Evolutionary conservation across 805 yeast genomes (phyloP).

Genomic region (Ogataea pini): DNA sequence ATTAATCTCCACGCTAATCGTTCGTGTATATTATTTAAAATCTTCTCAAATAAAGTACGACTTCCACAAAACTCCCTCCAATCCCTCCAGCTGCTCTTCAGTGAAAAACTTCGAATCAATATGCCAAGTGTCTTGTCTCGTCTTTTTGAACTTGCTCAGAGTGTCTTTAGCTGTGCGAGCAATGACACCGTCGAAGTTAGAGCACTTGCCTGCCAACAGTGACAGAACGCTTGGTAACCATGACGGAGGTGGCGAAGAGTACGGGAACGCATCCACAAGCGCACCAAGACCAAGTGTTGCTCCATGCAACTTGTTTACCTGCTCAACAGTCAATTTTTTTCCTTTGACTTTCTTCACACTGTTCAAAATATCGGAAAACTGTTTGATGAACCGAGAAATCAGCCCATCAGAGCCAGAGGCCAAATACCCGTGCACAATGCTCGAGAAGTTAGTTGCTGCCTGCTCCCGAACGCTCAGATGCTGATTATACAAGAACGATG

Average conservation of each 20-base stretch:
- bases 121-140: slow-evolving; percentile 96
- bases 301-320: slow-evolving; percentile 64
- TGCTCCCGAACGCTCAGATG: slow-evolving; percentile 75
- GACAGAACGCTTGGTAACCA: slow-evolving; percentile 84
- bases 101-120: slow-evolving; percentile 76
- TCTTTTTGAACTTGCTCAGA: slow-evolving; percentile 82
- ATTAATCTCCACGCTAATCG: too few relatives aligned
- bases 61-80: slow-evolving; percentile 93
- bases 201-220: slow-evolving; percentile 67
- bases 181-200: slow-evolving; percentile 71
- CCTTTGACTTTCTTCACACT: slow-evolving; percentile 31
- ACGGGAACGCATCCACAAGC: slow-evolving; percentile 85
- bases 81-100: slow-evolving; percentile 77
- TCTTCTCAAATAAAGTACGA: slow-evolving; percentile 68
- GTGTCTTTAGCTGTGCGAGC: slow-evolving; percentile 83
- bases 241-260: slow-evolving; percentile 82
- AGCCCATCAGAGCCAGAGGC: slow-evolving; percentile 46
- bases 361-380: slow-evolving; percentile 45
- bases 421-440: slow-evolving; percentile 68
- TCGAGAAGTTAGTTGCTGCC: slow-evolving; percentile 74
- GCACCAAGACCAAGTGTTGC: slow-evolving; percentile 90
- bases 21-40: background rate
- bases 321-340: slow-evolving; percentile 41
- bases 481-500: slow-evolving; percentile 54
- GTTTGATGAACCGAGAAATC: slow-evolving; percentile 43